Conservation (phyloP, 2,329 filamentous ascomycete genomes). For the Sarocladiaceae sp. region DNA sequence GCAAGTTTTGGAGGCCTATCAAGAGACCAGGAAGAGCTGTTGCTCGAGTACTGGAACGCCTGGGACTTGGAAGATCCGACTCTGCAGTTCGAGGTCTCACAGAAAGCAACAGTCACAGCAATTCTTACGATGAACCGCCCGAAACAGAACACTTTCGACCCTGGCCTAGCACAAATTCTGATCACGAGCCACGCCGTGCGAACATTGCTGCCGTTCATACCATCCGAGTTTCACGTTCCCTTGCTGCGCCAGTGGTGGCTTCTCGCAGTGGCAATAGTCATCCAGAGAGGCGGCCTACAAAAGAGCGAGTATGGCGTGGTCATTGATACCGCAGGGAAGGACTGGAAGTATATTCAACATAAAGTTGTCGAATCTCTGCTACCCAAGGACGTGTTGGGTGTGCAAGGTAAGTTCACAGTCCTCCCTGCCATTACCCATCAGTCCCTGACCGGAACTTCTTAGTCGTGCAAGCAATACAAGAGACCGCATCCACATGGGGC, state of each 20-base stretch:
- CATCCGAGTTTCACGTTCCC: conserved; percentile 64
- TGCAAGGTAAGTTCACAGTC: conserved; percentile 60
- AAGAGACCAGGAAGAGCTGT: conserved; percentile 56
- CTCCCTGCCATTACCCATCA: neutral
- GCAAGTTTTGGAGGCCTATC: conserved; percentile 45
- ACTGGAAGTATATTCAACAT: conserved; percentile 74
- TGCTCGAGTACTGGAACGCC: conserved; percentile 88
- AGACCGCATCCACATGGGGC: conserved; percentile 70
- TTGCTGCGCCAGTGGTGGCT: conserved; percentile 90
- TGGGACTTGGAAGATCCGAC: conserved; percentile 70
- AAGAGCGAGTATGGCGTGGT: conserved; percentile 1
- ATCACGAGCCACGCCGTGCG: conserved; percentile 85
- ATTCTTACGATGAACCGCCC: conserved; percentile 56
- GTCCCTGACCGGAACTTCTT: conserved; percentile 10
- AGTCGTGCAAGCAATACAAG: conserved; percentile 71
- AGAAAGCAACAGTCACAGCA: conserved; percentile 57
- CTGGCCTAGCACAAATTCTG: conserved; percentile 77
- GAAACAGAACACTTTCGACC: conserved; percentile 67
- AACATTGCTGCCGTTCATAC: conserved; percentile 76
- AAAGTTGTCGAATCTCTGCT: conserved; percentile 65
- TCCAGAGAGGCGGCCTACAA: conserved; percentile 42
- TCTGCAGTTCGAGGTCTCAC: conserved; percentile 71
- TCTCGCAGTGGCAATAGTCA: conserved; percentile 68
- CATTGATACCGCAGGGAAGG: conserved; percentile 54
- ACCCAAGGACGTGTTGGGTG: conserved; percentile 73